phyloP scores from a whole-genome alignment of 2,329 filamentous ascomycete genomes.

The Trichoderma sp. region DNA sequence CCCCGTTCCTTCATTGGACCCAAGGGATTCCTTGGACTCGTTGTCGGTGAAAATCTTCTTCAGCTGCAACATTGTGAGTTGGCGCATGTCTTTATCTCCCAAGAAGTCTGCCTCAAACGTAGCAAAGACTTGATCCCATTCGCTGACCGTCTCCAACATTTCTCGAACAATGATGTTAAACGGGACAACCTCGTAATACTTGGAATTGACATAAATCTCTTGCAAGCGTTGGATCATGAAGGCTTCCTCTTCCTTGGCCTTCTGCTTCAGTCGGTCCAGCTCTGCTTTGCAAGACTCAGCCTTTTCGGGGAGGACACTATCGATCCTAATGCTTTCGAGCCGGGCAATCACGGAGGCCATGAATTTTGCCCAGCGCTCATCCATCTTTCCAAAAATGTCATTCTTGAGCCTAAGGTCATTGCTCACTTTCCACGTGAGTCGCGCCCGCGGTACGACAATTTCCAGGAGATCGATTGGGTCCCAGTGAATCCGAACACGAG shows the following conservation, averaged over 20 bases:
- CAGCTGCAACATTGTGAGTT: conserved; percentile 87
- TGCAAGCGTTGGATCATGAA: conserved; percentile 76
- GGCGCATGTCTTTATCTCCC: conserved; percentile 93
- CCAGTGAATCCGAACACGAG: conserved; percentile 86
- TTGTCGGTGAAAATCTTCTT: conserved; percentile 94
- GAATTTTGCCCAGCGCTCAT: conserved; percentile 81
- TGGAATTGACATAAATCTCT: conserved; percentile 87
- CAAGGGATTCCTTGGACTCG: conserved; percentile 75
- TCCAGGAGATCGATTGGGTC: conserved; percentile 91
- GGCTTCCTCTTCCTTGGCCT: conserved; percentile 80
- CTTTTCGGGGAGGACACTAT: conserved; percentile 87
- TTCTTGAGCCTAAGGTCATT: conserved; percentile 92
- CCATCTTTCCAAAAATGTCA: conserved; percentile 78
- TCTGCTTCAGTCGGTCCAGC: conserved; percentile 75
- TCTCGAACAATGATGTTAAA: conserved; percentile 85
- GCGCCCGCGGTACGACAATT: conserved; percentile 85
- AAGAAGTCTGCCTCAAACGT: conserved; percentile 94
- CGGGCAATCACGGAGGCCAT: conserved; percentile 83
- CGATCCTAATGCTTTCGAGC: conserved; percentile 84
- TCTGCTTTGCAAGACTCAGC: conserved; percentile 78
- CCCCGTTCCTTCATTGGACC: conserved; percentile 65
- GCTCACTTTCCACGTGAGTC: conserved; percentile 97
- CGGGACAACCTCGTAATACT: conserved; percentile 96
- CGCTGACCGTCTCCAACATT: conserved; percentile 88
- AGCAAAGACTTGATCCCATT: conserved; percentile 88